phyloP scores from a whole-genome alignment of 2,329 filamentous ascomycete genomes.

The Colletotrichum horii region DNA sequence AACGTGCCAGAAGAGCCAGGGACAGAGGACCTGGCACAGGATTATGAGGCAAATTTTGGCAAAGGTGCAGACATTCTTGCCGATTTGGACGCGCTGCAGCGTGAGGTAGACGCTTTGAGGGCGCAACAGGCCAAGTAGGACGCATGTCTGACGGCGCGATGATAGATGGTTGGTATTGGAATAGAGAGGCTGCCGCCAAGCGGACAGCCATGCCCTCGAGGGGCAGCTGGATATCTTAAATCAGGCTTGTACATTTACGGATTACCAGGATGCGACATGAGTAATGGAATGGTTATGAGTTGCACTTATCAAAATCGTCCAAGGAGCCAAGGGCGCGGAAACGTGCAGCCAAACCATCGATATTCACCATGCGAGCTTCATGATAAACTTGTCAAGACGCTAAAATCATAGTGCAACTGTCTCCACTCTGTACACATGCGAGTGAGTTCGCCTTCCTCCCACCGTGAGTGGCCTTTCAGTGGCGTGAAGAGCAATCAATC shows the following conservation, averaged over 20 bases:
- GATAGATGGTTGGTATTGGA: conserved; percentile 2
- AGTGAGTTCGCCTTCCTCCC: background rate
- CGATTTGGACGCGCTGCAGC: conserved; percentile 73
- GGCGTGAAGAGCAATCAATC: background rate
- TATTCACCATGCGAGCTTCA: background rate
- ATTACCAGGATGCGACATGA: conserved; percentile 15
- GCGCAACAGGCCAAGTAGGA: conserved; percentile 38
- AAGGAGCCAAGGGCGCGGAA: background rate
- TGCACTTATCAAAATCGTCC: background rate
- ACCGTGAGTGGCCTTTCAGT: background rate
- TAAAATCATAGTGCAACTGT: background rate
- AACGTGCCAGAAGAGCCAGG: conserved; percentile 30
- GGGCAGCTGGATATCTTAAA: conserved; percentile 6
- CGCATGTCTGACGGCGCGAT: background rate
- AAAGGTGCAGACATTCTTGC: conserved; percentile 68
- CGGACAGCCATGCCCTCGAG: background rate
- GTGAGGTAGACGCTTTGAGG: conserved; percentile 74
- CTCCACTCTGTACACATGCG: background rate
- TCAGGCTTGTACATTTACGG: conserved; percentile 13
- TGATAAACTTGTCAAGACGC: background rate
- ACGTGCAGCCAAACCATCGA: background rate
- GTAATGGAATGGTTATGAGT: conserved; percentile 22
- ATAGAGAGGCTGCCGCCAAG: background rate
- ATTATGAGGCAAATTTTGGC: conserved; percentile 29
- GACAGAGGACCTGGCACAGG: conserved; percentile 25